Percentiles rank a stretch among this genome's conserved stretches.
phyloP scores from a whole-genome alignment of 192 early-diverging fungal genomes.

The Rhizoclosmatium sp. region DNA sequence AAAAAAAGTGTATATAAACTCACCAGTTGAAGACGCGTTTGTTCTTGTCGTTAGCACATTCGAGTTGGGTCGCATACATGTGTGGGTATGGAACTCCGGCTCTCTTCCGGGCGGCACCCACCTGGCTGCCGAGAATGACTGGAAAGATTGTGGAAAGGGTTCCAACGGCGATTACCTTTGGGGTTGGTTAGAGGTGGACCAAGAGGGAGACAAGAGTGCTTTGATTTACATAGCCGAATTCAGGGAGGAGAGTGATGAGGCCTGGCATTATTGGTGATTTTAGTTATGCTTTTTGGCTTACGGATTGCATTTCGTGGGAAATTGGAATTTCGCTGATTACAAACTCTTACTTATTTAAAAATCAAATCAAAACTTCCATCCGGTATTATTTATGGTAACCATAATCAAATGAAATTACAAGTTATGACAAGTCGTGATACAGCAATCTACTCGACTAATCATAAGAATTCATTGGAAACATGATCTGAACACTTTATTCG shows the following conservation, averaged over 20 bases:
- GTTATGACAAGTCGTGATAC: too few species aligned
- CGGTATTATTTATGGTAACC: too few species aligned
- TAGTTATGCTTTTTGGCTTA: neutral
- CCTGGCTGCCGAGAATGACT: slow-evolving; percentile 53
- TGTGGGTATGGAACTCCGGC: slow-evolving; percentile 73
- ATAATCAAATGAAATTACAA: too few species aligned
- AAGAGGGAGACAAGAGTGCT: neutral
- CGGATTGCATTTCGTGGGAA: too few species aligned
- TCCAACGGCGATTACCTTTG: slow-evolving; percentile 10
- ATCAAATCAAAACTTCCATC: too few species aligned
- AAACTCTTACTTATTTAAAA: neutral
- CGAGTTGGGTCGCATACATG: slow-evolving; percentile 30
- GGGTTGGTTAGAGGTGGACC: neutral
- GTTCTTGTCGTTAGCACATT: slow-evolving; percentile 61
- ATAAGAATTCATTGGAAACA: too few species aligned
- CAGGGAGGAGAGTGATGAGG: neutral
- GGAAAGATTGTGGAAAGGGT: neutral
- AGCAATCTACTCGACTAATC: too few species aligned
- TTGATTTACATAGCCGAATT: neutral
- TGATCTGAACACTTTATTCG: neutral
- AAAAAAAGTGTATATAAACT: neutral
- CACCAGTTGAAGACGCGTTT: slow-evolving; percentile 78
- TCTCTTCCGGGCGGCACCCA: slow-evolving; percentile 64
- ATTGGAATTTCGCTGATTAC: too few species aligned
- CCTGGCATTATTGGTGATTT: neutral